These are phyloP conservation scores for Tricholoma saponaceum DNA, from an alignment of 768 basidiomycete genomes.

Conservation along the genomic window DNA sequence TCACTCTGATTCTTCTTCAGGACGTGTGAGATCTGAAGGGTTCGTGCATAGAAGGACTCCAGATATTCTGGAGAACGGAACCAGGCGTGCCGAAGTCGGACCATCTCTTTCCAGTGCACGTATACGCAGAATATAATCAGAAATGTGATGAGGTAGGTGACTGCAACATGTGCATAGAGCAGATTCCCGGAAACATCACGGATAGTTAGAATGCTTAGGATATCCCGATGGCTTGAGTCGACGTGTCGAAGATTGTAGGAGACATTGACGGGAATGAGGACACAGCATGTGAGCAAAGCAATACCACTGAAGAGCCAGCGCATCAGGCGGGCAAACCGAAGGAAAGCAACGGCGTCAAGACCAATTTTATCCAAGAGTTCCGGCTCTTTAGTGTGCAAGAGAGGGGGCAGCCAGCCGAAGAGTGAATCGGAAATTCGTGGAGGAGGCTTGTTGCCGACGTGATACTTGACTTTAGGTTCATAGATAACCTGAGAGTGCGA, in stretches of 20 bases:
- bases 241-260: constrained; percentile 77
- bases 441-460: constrained; percentile 70
- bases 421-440: constrained; percentile 80
- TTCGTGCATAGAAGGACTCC: constrained; percentile 90
- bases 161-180: constrained; percentile 82
- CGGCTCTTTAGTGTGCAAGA: constrained; percentile 81
- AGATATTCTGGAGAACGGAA: constrained; percentile 89
- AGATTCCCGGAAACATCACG: constrained; percentile 69
- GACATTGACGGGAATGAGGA: constrained; percentile 86
- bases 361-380: constrained; percentile 86
- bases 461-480: constrained; percentile 92
- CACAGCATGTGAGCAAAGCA: constrained; percentile 57
- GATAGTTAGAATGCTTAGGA: constrained; percentile 81
- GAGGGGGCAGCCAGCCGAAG: constrained; percentile 87
- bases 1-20: constrained; percentile 81
- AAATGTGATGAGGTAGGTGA: constrained; percentile 77
- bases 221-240: constrained; percentile 42
- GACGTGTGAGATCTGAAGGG: constrained; percentile 77
- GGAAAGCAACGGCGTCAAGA: constrained; percentile 88
- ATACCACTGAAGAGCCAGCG: constrained; percentile 68
- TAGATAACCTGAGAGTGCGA: constrained; percentile 63
- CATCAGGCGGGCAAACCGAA: constrained; percentile 87
- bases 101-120: constrained; percentile 73
- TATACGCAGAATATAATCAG: constrained; percentile 71
- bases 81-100: constrained; percentile 78